Evolutionary conservation across 805 yeast genomes (phyloP), one percentile per base, ranked within the genome.

Genomic region (Candida caryicola): DNA sequence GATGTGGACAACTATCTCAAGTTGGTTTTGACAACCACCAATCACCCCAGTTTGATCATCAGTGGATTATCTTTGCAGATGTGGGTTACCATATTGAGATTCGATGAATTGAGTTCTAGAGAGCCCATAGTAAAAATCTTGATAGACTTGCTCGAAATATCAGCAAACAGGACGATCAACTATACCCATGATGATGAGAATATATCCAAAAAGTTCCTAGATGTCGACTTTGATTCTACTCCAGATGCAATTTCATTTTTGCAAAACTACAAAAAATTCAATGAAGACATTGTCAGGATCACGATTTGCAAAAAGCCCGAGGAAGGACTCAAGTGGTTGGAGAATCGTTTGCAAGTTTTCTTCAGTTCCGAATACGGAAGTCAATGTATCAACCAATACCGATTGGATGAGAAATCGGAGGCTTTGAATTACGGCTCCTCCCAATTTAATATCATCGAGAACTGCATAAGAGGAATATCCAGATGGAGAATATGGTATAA

Each of bases 401-500:
- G 72, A 36, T 59, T 87, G 43, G 77, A 73, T 33, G 84, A 74
- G 44, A 68, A 69, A 36, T 72, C 78, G 2, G 78, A 83, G 42
- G 84, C 95, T 4, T 85, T 77, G 54, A 73, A 84, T 30, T 74
- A 79, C 43, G 93, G 95, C 0, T 74, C 82, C 37, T 77, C 95
- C 0, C 96, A 89, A 56, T 80, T 93, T 44, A 82, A 81, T 54
- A 79, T 89, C 17, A 86, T 89, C 18, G 98, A 91, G 60, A 83
- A 95, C 25, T 83, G 95, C 49, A 77, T 93, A 23, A 76, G 95
- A 43, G 99, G 98, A 26, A 82, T 95, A 17, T 81, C 93, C 9
- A 77, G 99, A 55, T 95, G 99, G 99, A 79, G 87, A 51, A 80
- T 88, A 13, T 91, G 97, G 96, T 89, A 87, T 51, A 73, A 62